Conservation (phyloP, 2,329 filamentous ascomycete species). For the Aspergillus piperis region DNA sequence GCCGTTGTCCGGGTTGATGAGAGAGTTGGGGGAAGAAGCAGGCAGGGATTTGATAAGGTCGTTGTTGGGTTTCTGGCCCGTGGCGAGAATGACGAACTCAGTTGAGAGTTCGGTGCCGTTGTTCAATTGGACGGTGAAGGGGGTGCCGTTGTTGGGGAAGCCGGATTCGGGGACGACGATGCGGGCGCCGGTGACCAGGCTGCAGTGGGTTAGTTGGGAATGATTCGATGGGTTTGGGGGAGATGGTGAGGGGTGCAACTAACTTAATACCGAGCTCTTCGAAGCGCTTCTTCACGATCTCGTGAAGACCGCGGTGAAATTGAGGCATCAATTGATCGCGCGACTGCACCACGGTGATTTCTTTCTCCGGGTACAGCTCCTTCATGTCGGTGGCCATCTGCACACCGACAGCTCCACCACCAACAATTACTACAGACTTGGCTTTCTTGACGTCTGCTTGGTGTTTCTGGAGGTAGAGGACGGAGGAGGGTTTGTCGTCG, state of each 20-base stretch:
- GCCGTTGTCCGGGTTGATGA: constrained; percentile 38
- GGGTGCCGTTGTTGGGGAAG: constrained; percentile 28
- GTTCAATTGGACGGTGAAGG: constrained; percentile 33
- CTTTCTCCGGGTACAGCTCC: constrained; percentile 50
- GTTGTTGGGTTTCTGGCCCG: constrained; percentile 52
- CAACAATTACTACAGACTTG: constrained; percentile 41
- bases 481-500: constrained; percentile 37
- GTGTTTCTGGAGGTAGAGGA: constrained; percentile 36
- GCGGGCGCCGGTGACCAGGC: constrained; percentile 34
- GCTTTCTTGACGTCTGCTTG: constrained; percentile 32
- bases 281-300: constrained; percentile 34
- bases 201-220: not conserved
- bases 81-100: constrained; percentile 49
- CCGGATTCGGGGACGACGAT: constrained; percentile 29
- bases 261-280: constrained; percentile 35
- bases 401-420: constrained; percentile 54
- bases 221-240: not conserved
- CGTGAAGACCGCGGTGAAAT: constrained; percentile 35
- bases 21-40: constrained; percentile 23
- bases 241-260: not conserved
- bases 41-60: constrained; percentile 38
- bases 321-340: constrained; percentile 40
- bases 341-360: constrained; percentile 52
- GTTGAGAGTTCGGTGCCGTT: constrained; percentile 36
- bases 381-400: constrained; percentile 55